phyloP scores from a whole-genome alignment of 306 rosid species.

The Glycine soja region DNA sequence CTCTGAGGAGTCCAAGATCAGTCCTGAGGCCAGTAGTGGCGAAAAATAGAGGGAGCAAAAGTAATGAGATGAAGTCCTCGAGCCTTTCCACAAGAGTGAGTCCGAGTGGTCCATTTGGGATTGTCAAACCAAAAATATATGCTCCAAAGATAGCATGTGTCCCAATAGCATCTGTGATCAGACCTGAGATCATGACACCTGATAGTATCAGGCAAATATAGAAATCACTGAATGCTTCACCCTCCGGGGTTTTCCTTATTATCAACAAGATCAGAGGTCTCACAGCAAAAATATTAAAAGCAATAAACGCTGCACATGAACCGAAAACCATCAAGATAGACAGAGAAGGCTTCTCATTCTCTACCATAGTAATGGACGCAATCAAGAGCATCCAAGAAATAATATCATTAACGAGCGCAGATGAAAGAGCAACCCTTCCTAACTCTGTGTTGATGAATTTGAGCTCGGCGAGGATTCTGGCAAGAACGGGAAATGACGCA shows the following conservation, averaged over 20 bases:
- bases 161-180: conserved; percentile 87
- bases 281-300: conserved; percentile 55
- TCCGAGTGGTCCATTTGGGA: conserved; percentile 86
- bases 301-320: conserved; percentile 63
- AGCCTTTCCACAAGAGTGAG: conserved; percentile 80
- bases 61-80: conserved; percentile 84
- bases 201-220: conserved; percentile 72
- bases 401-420: conserved; percentile 77
- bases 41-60: conserved; percentile 85
- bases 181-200: conserved; percentile 85
- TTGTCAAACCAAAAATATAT: conserved; percentile 78
- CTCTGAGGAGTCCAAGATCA: conserved; percentile 45
- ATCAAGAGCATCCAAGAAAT: conserved; percentile 76
- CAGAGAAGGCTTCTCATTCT: conserved; percentile 53
- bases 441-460: conserved; percentile 77
- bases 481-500: conserved; percentile 83
- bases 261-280: conserved; percentile 69
- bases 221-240: conserved; percentile 75
- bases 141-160: conserved; percentile 90
- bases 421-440: conserved; percentile 74
- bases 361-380: conserved; percentile 63
- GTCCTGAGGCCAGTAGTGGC: conserved; percentile 90
- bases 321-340: conserved; percentile 67
- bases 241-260: conserved; percentile 81
- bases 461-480: conserved; percentile 79